phyloP scores from a whole-genome alignment of 164 flowering plant genomes.

The Magnolia sinica region DNA sequence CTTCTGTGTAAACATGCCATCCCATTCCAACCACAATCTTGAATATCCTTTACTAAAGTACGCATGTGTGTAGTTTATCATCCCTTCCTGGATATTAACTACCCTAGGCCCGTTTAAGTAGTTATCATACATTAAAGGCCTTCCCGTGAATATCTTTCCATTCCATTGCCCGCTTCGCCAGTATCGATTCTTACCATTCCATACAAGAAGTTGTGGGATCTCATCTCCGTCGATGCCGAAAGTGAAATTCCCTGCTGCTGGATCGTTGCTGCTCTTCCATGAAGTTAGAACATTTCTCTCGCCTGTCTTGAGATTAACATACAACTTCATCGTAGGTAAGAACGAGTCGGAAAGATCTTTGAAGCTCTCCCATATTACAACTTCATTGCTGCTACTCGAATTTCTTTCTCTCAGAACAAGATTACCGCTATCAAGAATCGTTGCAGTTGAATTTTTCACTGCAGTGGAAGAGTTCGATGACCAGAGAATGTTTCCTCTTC shows the following conservation, averaged over 20 bases:
- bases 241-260: conserved; percentile 13
- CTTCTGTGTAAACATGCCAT: neutral
- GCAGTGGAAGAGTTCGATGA: neutral
- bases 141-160: conserved; percentile 7
- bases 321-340: conserved; percentile 14
- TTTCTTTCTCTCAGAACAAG: conserved; percentile 7
- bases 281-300: conserved; percentile 1
- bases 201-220: conserved; percentile 10
- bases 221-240: neutral
- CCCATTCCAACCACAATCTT: neutral
- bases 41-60: neutral
- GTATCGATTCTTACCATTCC: neutral
- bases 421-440: conserved; percentile 25
- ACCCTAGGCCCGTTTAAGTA: neutral
- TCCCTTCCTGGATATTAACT: neutral
- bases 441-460: neutral
- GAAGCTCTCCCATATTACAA: conserved; percentile 26
- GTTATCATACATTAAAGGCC: neutral
- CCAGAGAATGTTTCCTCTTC: conserved; percentile 1
- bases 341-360: conserved; percentile 13
- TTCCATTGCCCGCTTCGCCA: conserved; percentile 27
- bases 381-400: neutral
- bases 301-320: neutral
- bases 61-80: neutral
- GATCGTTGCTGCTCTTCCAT: conserved; percentile 14